Evolutionary conservation across 192 early-diverging fungal species (phyloP).

Genomic region (Lobosporangium transversale): DNA sequence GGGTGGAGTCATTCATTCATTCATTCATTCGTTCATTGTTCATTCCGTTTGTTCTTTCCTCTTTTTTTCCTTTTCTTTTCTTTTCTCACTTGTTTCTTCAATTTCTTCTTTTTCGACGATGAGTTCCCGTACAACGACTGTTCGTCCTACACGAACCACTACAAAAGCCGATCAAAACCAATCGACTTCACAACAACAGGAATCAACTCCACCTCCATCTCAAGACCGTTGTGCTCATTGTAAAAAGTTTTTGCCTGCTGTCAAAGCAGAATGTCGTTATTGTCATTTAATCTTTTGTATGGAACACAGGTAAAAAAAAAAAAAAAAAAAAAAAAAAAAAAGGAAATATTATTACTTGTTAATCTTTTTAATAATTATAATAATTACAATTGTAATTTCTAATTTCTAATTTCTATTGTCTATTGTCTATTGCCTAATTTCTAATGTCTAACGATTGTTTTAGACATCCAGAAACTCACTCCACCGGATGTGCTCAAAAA

Average conservation of each 20-base stretch:
- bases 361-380: too few species aligned
- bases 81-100: too few species aligned
- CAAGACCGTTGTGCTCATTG: conserved; percentile 48
- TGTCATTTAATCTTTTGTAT: conserved; percentile 41
- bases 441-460: too few species aligned
- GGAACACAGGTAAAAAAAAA: conserved; percentile 40
- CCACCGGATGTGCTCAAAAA: conserved; percentile 31
- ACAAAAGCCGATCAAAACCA: conserved; percentile 17
- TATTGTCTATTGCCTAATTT: too few species aligned
- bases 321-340: too few species aligned
- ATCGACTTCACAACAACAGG: not conserved
- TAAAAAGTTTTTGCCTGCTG: conserved; percentile 46
- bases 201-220: conserved; percentile 6
- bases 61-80: too few species aligned
- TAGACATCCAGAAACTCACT: conserved; percentile 52
- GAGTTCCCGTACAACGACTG: conserved; percentile 44
- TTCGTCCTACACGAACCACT: conserved; percentile 33
- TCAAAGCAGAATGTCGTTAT: conserved; percentile 44
- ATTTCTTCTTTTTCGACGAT: conserved; percentile 9
- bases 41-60: too few species aligned
- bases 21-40: too few species aligned
- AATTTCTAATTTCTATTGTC: too few species aligned
- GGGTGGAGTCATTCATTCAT: too few species aligned
- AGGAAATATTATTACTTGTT: too few species aligned
- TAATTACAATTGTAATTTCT: too few species aligned